Evolutionary conservation across 2,329 filamentous ascomycete genomes (phyloP).

Genomic region (Ophiocordyceps camponoti-leonardi): DNA sequence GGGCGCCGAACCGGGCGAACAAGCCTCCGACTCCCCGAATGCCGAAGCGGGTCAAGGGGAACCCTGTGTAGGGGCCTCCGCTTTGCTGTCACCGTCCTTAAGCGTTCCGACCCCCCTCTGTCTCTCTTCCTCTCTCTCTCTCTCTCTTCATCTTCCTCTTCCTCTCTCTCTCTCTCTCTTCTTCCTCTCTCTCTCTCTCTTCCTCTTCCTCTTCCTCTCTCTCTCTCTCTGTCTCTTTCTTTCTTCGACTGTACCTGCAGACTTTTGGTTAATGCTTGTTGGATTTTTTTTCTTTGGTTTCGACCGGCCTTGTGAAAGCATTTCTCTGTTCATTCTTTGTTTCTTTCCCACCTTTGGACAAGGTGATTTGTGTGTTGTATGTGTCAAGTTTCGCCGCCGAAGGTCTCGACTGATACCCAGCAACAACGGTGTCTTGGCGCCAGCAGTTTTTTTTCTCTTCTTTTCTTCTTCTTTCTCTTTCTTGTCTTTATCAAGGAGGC

Average conservation of each 20-base stretch:
- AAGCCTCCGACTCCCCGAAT: conserved; percentile 41
- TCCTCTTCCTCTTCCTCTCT: conserved; percentile 6
- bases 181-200: conserved; percentile 8
- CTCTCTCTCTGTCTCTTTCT: conserved; percentile 3
- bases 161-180: conserved; percentile 8
- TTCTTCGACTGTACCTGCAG: conserved; percentile 19
- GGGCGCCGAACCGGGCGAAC: conserved; percentile 28
- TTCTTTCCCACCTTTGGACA: conserved; percentile 3
- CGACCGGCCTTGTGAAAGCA: conserved; percentile 7
- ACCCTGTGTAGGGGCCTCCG: conserved; percentile 16
- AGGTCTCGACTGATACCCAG: conserved; percentile 6
- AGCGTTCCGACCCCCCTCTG: conserved; percentile 3
- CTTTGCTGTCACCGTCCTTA: conserved; percentile 2
- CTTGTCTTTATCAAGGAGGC: no score
- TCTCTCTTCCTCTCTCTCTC: conserved; percentile 6
- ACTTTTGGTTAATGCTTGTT: no score
- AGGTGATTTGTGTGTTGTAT: conserved; percentile 1
- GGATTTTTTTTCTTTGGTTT: conserved; percentile 8
- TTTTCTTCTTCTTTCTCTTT: no score
- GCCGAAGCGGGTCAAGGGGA: conserved; percentile 35
- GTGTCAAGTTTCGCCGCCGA: neutral
- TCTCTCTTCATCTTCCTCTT: conserved; percentile 5
- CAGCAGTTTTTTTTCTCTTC: neutral
- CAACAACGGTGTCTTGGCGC: conserved; percentile 2
- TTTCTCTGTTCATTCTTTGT: conserved; percentile 2